These are phyloP conservation scores for Apiospora sp. DNA, from an alignment of 2,329 filamentous ascomycete genomes.

Conservation along the genomic window DNA sequence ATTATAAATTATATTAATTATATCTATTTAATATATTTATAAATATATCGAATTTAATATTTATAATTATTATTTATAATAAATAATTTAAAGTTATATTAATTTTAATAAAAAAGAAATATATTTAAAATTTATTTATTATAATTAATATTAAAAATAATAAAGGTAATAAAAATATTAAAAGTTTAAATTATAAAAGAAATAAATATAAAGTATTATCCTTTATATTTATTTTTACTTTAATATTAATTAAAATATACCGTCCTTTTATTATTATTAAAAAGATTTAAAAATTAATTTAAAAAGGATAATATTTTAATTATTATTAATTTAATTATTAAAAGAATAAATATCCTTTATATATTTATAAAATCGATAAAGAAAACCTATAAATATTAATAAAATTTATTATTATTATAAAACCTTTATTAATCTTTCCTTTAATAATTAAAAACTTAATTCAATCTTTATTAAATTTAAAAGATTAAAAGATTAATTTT, in stretches of 20 bases:
- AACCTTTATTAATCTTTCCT: background rate
- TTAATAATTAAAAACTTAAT: too few species aligned
- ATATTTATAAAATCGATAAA: background rate
- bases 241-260: background rate
- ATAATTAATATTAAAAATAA: too few species aligned
- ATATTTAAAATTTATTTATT: too few species aligned
- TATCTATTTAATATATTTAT: too few species aligned
- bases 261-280: background rate
- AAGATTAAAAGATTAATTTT: background rate
- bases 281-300: background rate
- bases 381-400: background rate
- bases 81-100: background rate
- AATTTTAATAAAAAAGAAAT: background rate
- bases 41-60: too few species aligned
- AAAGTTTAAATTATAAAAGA: background rate
- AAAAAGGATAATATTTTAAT: background rate
- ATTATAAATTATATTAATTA: too few species aligned
- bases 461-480: too few species aligned
- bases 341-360: background rate
- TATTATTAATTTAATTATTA: background rate
- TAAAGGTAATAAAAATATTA: background rate
- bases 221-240: background rate
- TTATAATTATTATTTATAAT: too few species aligned
- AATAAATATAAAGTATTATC: fast-evolving
- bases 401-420: background rate